Percentiles rank a stretch among this genome's conserved stretches.
Evolutionary conservation across 202 grass and related monocot species (phyloP).

Genomic region (Musa balbisiana): DNA sequence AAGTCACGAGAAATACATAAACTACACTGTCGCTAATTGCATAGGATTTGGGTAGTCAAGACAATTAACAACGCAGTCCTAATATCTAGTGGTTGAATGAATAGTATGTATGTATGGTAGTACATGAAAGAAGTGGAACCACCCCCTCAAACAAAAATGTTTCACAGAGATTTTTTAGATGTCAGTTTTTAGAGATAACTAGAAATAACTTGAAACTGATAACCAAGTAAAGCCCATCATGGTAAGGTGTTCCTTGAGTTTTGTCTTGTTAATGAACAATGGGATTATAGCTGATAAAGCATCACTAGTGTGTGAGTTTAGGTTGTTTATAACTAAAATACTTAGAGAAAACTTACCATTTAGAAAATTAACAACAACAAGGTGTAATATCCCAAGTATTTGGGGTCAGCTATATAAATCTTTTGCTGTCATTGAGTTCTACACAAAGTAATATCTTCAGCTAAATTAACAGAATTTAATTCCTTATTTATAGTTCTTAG

Average conservation of each 20-base stretch:
- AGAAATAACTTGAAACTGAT: not conserved
- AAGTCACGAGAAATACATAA: too few species aligned
- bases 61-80: too few species aligned
- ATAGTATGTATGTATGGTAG: not conserved
- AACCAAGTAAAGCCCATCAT: not conserved
- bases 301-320: not conserved
- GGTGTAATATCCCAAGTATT: too few species aligned
- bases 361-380: not conserved
- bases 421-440: too few species aligned
- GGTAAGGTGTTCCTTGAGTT: not conserved
- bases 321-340: not conserved
- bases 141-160: not conserved
- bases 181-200: not conserved
- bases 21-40: too few species aligned
- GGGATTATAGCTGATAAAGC: not conserved
- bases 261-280: not conserved
- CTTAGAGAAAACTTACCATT: not conserved
- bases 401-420: too few species aligned
- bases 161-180: not conserved
- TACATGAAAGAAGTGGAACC: not conserved
- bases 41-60: too few species aligned
- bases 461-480: too few species aligned
- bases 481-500: too few species aligned
- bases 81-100: too few species aligned
- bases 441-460: too few species aligned